Base-by-base conservation (phyloP, 2,329 filamentous ascomycete species). In the Hypoxylon sp. region DNA sequence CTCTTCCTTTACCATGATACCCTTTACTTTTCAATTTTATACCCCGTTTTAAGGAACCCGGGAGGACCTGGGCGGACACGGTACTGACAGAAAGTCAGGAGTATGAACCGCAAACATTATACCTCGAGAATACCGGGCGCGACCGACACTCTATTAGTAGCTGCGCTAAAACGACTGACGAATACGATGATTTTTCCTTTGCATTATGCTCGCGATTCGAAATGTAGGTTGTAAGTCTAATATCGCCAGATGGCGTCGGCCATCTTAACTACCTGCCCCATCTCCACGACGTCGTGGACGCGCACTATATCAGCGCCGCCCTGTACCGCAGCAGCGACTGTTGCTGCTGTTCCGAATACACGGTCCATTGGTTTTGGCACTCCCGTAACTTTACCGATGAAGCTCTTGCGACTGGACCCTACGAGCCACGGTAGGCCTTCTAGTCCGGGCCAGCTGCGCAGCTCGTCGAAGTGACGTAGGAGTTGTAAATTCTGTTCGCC, bases 281-380 rank as follows among this genome's bases (percentile, higher is more conserved):
- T 98, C 83, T 96, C 92, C 62, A 84, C 81, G 13, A 95, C 92
- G 82, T 98, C 95, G 81, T 99, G 96, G 46, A 99, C 94, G 57
- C 96, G 86, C 50, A 98, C 91, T 65, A 99, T 90, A 83, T 98
- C 95, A 25, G 95, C 95, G 2, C 96, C 96, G 6, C 93, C 93
- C 68, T 91, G 89, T 31, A 99, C 87, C 50, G 94, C 93, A 6
- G 94, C 94, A 2, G 92, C 91, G 7, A 98, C 92, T 0, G 94
- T 93, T 10, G 93, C 94, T 10, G 94, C 95, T 2, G 96, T 98
- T 10, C 96, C 96, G 89, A 91, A 96, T 7, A 87, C 85, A 69
- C 95, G 87, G 73, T 94, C 88, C 68, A 84, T 86, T 0, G 94
- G 88, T 73, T 90, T 88, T 67, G 87, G 80, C 1, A 94, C 92